These are phyloP conservation scores for Colletotrichum gloeosporioides DNA, from an alignment of 2,329 filamentous ascomycete genomes.

Conservation along the genomic window DNA sequence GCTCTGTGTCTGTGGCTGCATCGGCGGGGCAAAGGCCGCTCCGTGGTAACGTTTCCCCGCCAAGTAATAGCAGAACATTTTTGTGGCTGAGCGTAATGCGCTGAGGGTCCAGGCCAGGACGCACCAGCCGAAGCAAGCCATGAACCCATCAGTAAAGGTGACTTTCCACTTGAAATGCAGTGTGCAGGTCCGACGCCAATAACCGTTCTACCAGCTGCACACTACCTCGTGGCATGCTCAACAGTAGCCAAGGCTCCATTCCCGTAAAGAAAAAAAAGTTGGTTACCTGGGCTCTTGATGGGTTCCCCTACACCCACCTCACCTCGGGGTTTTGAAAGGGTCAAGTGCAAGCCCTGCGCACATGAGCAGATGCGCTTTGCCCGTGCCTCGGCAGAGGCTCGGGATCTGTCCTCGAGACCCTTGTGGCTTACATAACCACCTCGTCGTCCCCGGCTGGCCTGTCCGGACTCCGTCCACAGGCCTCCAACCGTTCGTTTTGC, in stretches of 20 bases:
- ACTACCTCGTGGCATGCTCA: neutral
- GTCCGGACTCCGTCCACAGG: neutral
- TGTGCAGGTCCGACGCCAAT: neutral
- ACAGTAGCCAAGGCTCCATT: neutral
- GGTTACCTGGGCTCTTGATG: neutral
- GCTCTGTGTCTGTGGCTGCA: neutral
- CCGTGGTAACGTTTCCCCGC: neutral
- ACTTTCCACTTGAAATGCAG: neutral
- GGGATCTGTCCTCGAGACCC: neutral
- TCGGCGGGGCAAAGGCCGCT: neutral
- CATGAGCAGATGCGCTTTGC: neutral
- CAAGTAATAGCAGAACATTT: neutral
- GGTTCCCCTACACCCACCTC: neutral
- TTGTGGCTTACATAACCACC: neutral
- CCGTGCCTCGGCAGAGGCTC: neutral
- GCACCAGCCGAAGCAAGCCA: slow-evolving; percentile 11
- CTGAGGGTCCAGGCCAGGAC: neutral
- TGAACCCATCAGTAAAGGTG: neutral
- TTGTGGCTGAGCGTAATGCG: neutral
- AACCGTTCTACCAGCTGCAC: neutral
- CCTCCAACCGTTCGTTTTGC: neutral
- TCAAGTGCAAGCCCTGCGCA: neutral
- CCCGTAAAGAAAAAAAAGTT: too few species aligned
- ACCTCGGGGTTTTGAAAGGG: neutral
- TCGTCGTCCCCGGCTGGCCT: neutral